Evolutionary conservation across 2,329 filamentous ascomycete species (phyloP).

Genomic region (Aspergillus uvarum): DNA sequence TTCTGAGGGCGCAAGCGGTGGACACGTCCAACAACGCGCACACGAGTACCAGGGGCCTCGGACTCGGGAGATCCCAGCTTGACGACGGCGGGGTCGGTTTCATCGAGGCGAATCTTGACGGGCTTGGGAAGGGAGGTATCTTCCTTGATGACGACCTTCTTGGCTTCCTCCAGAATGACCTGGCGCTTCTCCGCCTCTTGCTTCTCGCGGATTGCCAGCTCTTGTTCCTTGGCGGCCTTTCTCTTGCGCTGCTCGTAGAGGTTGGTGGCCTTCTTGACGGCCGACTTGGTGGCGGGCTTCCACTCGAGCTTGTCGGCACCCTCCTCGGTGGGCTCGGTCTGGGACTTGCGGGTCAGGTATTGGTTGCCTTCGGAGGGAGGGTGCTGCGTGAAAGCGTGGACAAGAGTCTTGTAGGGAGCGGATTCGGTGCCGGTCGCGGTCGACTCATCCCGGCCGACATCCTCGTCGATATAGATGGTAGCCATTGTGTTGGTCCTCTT

Average conservation of each 20-base stretch:
- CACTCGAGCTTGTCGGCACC: slow-evolving; percentile 69
- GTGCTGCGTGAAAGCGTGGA: slow-evolving; percentile 73
- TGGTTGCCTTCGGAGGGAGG: slow-evolving; percentile 57
- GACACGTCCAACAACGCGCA: slow-evolving; percentile 78
- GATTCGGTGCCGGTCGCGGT: slow-evolving; percentile 67
- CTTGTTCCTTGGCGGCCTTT: slow-evolving; percentile 76
- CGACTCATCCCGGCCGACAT: slow-evolving; percentile 69
- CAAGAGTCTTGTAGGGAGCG: slow-evolving; percentile 77
- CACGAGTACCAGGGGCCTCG: slow-evolving; percentile 67
- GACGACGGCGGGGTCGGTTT: slow-evolving; percentile 61
- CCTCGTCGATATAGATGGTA: slow-evolving; percentile 75
- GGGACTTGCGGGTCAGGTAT: slow-evolving; percentile 69
- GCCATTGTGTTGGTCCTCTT: slow-evolving; percentile 28
- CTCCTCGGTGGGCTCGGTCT: slow-evolving; percentile 59
- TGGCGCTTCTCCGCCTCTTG: slow-evolving; percentile 70
- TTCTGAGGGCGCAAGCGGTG: slow-evolving; percentile 80
- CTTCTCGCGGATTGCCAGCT: slow-evolving; percentile 68
- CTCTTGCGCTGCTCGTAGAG: slow-evolving; percentile 75
- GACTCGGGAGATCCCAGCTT: slow-evolving; percentile 56
- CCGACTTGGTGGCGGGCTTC: slow-evolving; percentile 81
- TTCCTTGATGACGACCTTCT: slow-evolving; percentile 71
- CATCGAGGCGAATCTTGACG: slow-evolving; percentile 71
- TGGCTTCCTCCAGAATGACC: slow-evolving; percentile 75
- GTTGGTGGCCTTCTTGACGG: slow-evolving; percentile 79
- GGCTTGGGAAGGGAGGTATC: slow-evolving; percentile 72